Conservation (phyloP, 169 alveolate species). For the Eimeria tenella region DNA sequence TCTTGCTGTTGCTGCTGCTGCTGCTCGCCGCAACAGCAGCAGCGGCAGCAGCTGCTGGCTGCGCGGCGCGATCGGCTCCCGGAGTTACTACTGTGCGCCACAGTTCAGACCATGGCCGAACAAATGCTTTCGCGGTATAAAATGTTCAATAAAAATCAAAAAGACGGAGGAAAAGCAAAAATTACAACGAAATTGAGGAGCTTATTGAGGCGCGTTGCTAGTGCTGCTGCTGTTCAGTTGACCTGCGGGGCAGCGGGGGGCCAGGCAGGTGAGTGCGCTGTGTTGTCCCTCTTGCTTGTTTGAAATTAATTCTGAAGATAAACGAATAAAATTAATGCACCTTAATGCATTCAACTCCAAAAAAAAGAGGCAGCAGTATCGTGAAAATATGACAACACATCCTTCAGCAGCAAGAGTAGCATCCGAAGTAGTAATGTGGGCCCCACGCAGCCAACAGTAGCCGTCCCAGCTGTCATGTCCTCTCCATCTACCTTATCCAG, state of each 20-base stretch:
- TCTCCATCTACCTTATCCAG: background rate
- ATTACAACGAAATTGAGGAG: background rate
- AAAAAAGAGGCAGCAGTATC: background rate
- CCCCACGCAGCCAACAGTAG: background rate
- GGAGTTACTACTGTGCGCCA: background rate
- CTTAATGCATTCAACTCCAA: background rate
- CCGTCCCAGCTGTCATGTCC: background rate
- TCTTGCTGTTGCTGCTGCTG: background rate
- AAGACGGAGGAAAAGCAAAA: background rate
- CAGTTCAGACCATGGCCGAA: background rate
- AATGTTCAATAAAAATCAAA: background rate
- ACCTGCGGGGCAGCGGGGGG: conserved; percentile 20
- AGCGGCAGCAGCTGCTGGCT: background rate
- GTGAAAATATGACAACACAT: too few species aligned
- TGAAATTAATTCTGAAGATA: background rate
- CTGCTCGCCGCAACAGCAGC: conserved; percentile 34
- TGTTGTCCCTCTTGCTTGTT: background rate
- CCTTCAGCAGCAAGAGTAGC: background rate
- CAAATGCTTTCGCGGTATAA: background rate
- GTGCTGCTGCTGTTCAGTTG: background rate
- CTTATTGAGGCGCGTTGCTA: background rate
- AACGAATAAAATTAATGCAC: background rate
- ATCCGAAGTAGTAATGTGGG: background rate
- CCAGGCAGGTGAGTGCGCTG: background rate
- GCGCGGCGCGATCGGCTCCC: background rate